These are phyloP conservation scores for Jasminum sambac DNA, from an alignment of 257 asterid species.

Conservation along the genomic window DNA sequence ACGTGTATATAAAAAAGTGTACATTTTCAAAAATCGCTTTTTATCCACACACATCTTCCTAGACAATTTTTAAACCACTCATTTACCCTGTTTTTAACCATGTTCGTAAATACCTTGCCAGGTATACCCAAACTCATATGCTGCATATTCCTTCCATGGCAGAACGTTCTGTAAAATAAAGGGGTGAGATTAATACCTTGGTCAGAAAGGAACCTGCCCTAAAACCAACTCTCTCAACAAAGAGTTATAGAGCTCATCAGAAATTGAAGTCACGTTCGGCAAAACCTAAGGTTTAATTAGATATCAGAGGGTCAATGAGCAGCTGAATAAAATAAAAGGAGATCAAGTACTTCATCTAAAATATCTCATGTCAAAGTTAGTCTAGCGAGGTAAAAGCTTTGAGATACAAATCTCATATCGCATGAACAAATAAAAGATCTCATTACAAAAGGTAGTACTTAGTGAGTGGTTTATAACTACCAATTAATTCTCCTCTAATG, in stretches of 20 bases:
- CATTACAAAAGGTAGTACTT: no score
- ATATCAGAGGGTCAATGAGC: conserved; percentile 22
- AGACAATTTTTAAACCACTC: no score
- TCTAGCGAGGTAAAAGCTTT: conserved; percentile 12
- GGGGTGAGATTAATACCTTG: background rate
- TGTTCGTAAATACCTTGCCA: no score
- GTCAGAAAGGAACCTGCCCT: background rate
- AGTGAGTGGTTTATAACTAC: no score
- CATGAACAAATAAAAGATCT: no score
- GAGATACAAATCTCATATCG: no score
- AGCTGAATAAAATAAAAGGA: conserved; percentile 22
- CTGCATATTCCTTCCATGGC: background rate
- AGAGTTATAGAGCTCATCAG: conserved; percentile 31
- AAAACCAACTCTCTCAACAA: background rate
- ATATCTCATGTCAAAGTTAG: background rate
- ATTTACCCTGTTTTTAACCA: no score
- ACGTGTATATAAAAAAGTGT: no score
- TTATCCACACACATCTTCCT: no score
- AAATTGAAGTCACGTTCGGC: conserved; percentile 89
- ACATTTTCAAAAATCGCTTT: no score
- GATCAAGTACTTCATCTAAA: conserved; percentile 17
- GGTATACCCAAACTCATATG: background rate
- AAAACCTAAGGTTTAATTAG: conserved; percentile 53
- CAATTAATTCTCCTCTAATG: no score
- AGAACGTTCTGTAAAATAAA: conserved; percentile 13